Base-by-base conservation (phyloP, 164 flowering plant species). In the Nymphaea colorata region DNA sequence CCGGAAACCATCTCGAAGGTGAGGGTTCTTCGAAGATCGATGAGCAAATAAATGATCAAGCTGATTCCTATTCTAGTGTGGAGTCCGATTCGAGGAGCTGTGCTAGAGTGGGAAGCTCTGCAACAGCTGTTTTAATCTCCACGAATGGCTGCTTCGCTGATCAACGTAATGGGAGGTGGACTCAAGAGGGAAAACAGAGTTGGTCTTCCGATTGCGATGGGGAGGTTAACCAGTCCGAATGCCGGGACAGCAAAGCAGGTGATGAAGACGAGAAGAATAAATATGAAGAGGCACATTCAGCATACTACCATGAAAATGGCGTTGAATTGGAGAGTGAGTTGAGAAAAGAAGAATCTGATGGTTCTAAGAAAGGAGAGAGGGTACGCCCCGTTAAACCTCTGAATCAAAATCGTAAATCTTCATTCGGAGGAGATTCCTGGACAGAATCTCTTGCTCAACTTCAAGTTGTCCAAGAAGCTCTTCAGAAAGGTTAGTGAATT, bases 311-410 rank as follows among this genome's bases (percentile, higher is more conserved):
- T 8, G 14, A 5, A 8, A 51, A 51, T 51, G 57, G 57, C 17
- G 64, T 0, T 25, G 36, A 25, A 25, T 25, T 25, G 1, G 66
- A 18, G 14, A 3, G 3, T 51, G 57, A 51, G 5, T 51, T 51
- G 14, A 51, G 57, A 15, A 15, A 15, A 51, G 14, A 51, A 10
- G 57, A 15, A 51, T 51, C 57, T 7, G 87, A 78, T 51, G 57
- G 45, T 67, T 16, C 68, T 75, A 71, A 74, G 79, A 65, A 44
- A 80, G 70, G 65, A 76, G 76, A 44, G 85, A 79, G 69, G 82
- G 72, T 2, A 15, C 8, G 57, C 8, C 14, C 57, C 5, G 3
- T 15, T 51, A 51, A 51, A 51, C 57, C 57, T 51, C 8, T 51
- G 57, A 51, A 51, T 51, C 57, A 51, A 15, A 51, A 51, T 15